A percentile compares a stretch with the other conserved stretches of the same genome.
Conservation (phyloP, 2,329 filamentous ascomycete genomes). For the Stemphylium beticola region DNA sequence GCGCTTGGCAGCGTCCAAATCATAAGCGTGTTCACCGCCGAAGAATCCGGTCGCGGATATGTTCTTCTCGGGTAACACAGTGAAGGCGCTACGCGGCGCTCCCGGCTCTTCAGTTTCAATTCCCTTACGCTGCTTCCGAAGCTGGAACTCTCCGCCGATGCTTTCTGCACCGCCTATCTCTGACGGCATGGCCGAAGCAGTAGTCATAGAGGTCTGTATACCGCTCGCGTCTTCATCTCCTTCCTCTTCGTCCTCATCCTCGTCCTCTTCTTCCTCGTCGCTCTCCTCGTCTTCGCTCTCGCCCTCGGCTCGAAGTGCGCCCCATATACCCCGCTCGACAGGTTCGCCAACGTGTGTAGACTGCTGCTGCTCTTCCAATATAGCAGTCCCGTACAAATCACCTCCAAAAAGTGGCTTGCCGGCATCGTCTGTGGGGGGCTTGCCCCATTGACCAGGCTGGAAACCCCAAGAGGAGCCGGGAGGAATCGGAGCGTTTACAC, state of each 20-base stretch:
- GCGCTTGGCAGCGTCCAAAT: conserved; percentile 67
- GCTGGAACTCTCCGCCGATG: conserved; percentile 84
- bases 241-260: conserved; percentile 73
- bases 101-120: conserved; percentile 85
- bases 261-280: conserved; percentile 63
- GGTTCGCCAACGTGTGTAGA: conserved; percentile 68
- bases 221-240: conserved; percentile 62
- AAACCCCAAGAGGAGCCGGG: conserved; percentile 93
- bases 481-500: conserved; percentile 90
- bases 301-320: conserved; percentile 81
- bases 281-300: conserved; percentile 73
- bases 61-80: conserved; percentile 86
- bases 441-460: conserved; percentile 92
- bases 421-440: conserved; percentile 92
- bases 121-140: conserved; percentile 80
- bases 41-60: conserved; percentile 92
- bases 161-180: conserved; percentile 78
- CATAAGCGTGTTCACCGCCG: conserved; percentile 91
- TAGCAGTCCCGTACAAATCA: conserved; percentile 85
- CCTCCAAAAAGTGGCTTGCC: conserved; percentile 91
- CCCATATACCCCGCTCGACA: conserved; percentile 88
- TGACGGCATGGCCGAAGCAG: conserved; percentile 79
- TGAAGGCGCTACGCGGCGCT: conserved; percentile 78
- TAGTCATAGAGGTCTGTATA: conserved; percentile 73
- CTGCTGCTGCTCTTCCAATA: conserved; percentile 66